Conservation (phyloP, 352 stramenopile species). For the Pseudoperonospora humuli region DNA sequence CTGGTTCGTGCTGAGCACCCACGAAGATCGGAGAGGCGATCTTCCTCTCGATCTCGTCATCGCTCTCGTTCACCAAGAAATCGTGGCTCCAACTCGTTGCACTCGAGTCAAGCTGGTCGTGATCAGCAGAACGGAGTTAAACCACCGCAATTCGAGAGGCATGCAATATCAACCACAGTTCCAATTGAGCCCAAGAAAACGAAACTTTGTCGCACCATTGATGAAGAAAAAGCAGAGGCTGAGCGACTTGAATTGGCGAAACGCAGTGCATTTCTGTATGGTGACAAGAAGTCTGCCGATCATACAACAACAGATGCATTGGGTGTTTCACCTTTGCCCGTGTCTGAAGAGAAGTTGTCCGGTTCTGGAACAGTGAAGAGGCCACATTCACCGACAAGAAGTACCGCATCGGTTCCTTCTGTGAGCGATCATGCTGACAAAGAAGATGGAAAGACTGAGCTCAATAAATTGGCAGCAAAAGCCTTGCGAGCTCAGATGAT, state of each 20-base stretch:
- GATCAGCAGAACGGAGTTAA: constrained; percentile 1
- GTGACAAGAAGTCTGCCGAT: constrained; percentile 11
- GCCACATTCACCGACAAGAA: constrained; percentile 3
- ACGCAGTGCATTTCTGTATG: constrained; percentile 60
- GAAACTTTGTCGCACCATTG: constrained; percentile 1
- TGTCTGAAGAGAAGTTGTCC: background rate
- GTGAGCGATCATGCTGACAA: constrained; percentile 1
- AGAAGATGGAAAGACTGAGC: constrained; percentile 30
- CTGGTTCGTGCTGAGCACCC: constrained; percentile 8
- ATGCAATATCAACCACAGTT: background rate
- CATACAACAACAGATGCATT: background rate
- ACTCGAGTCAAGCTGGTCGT: background rate
- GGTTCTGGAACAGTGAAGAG: background rate
- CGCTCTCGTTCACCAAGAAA: constrained; percentile 13
- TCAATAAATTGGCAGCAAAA: constrained; percentile 78
- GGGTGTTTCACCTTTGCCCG: background rate
- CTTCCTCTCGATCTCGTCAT: constrained; percentile 20
- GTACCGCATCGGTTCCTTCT: background rate
- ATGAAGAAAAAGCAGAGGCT: constrained; percentile 24
- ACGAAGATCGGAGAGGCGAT: constrained; percentile 13
- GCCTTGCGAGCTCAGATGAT: constrained; percentile 78
- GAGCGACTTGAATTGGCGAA: constrained; percentile 42
- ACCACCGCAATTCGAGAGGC: background rate
- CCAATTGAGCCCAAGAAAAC: constrained; percentile 6
- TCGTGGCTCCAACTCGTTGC: background rate